These are phyloP conservation scores for Rhizopogon vinicolor DNA, from an alignment of 768 basidiomycete genomes.

Conservation along the genomic window DNA sequence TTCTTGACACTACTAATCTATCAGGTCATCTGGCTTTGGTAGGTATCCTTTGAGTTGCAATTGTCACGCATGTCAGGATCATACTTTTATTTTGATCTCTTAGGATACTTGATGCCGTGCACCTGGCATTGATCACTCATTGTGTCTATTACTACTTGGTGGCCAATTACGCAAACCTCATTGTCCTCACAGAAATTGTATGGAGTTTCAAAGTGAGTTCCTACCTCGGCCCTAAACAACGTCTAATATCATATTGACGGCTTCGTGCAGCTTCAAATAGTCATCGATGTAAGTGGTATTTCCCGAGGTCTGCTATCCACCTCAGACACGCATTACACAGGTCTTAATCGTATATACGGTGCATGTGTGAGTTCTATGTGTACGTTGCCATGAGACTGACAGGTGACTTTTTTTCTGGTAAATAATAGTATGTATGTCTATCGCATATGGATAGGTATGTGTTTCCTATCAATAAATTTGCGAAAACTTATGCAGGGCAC, in stretches of 20 bases:
- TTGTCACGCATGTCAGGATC: not conserved
- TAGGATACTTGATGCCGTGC: constrained; percentile 34
- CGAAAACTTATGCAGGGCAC: not conserved
- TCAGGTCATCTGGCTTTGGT: constrained; percentile 6
- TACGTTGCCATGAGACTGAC: not conserved
- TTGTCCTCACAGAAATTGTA: constrained; percentile 20
- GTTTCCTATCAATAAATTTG: not conserved
- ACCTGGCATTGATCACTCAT: constrained; percentile 30
- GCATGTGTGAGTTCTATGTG: not conserved
- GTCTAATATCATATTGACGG: not conserved
- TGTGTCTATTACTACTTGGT: constrained; percentile 33
- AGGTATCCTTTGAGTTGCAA: constrained; percentile 1
- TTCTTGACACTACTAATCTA: not conserved
- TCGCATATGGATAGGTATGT: constrained; percentile 2
- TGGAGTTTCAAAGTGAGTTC: constrained; percentile 15
- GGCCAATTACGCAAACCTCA: constrained; percentile 27
- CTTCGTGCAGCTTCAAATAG: not conserved
- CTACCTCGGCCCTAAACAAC: not conserved
- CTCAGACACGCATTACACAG: not conserved
- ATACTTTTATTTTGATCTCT: not conserved
- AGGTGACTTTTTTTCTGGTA: not conserved
- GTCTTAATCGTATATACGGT: not conserved
- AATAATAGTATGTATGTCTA: not conserved
- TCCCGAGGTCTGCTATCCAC: not conserved
- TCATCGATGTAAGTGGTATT: not conserved